Evolutionary conservation across 441 rosid genomes (phyloP).

Genomic region (Adansonia grandidieri): DNA sequence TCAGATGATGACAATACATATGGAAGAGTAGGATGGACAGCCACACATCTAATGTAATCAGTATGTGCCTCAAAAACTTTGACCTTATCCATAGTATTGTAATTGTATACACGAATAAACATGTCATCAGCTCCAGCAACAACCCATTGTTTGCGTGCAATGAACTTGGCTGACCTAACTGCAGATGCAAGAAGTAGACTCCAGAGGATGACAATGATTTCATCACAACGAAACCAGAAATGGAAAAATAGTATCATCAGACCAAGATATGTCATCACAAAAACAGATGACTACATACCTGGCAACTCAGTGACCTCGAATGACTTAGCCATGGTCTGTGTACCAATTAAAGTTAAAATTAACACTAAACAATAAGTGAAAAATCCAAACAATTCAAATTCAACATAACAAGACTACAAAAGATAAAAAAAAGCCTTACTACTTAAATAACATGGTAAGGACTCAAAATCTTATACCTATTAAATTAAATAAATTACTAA

Average conservation of each 20-base stretch:
- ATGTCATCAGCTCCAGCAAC: slow-evolving; percentile 83
- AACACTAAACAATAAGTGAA: slow-evolving; percentile 24
- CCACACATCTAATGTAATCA: slow-evolving; percentile 78
- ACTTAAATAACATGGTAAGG: slow-evolving; percentile 9
- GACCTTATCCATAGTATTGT: slow-evolving; percentile 74
- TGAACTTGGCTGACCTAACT: slow-evolving; percentile 78
- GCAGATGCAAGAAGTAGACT: slow-evolving; percentile 37
- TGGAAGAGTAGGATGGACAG: slow-evolving; percentile 80
- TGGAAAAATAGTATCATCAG: slow-evolving; percentile 11
- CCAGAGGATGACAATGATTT: slow-evolving; percentile 24
- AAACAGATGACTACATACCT: slow-evolving; percentile 41
- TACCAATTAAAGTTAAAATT: slow-evolving; percentile 31
- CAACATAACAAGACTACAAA: slow-evolving; percentile 4
- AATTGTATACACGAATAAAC: slow-evolving; percentile 72
- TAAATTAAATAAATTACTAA: slow-evolving; percentile 4
- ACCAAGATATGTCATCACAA: slow-evolving; percentile 15
- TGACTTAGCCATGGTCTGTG: slow-evolving; percentile 59
- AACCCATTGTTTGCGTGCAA: slow-evolving; percentile 77
- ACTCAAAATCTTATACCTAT: background rate
- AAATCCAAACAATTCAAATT: background rate
- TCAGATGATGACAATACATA: slow-evolving; percentile 83
- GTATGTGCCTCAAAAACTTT: slow-evolving; percentile 86
- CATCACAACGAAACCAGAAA: slow-evolving; percentile 20
- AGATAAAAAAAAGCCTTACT: slow-evolving; percentile 1
- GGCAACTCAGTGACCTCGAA: slow-evolving; percentile 72